Evolutionary conservation across 768 basidiomycete genomes (phyloP), one percentile per base, ranked within the genome.

Genomic region (Lactifluus volemus): DNA sequence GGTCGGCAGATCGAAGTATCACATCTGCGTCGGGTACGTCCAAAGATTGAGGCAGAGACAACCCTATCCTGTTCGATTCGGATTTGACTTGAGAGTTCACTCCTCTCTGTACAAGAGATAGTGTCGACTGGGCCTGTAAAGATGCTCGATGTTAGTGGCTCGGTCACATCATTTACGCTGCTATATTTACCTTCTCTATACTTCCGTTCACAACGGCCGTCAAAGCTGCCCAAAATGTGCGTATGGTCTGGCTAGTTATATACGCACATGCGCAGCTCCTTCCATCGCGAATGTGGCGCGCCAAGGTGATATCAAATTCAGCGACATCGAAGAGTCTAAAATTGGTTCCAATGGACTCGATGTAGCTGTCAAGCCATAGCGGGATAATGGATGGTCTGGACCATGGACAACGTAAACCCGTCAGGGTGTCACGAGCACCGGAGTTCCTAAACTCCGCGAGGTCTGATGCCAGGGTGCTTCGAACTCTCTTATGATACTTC

Each of bases 1-100:
- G 8, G 36, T 59, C 58, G 11, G 58, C 51, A 2, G 58, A 59
- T 19, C 29, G 58, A 44, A 59, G 42, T 34, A 57, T 53, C 15
- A 54, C 12, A 39, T 53, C 21, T 5, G 50, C 32, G 7, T 55
- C 59, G 1, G 15, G 47, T 7, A 54, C 1, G 15, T 47, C 36
- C 7, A 55, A 7, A 17, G 9, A 5, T 45, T 38, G 8, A 6
- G 25, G 38, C 8, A 14, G 10, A 32, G 42, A 2, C 9, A 7
- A 15, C 14, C 8, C 4, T n/a, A 7, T 10, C 14, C 21, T 15
- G 4, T 1, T n/a, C 17, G 17, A 44, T 9, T 25, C 32, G 29
- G 41, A 14, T 14, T 2, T 21, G 12, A 25, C 5, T 59, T 38
- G 34, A 7, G 42, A 19, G 14, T 14, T 17, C 39, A 25, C 21